Base-by-base conservation (phyloP, 768 basidiomycete species). In the Neoboletus subvelutipes region DNA sequence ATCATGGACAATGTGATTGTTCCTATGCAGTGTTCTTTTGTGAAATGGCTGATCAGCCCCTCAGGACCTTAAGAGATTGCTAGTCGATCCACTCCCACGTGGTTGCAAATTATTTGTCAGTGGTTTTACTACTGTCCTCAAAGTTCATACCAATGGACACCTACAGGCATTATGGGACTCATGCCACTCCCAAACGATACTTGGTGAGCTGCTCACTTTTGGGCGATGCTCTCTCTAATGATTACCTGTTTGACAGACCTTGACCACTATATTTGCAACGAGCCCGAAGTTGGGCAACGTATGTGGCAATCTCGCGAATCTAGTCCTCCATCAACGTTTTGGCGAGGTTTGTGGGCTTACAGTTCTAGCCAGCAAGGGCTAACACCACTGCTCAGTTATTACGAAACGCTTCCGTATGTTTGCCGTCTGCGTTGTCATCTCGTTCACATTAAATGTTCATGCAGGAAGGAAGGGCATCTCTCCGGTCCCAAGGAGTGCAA, bases 21-120 rank as follows among this genome's bases (percentile, higher is more conserved):
- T 33, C 12, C 17, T 17, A 17, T n/a, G 1, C 20, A 71, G 65
- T 69, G 72, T 4, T 64, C 76, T 11, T 75, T 77, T 51, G 75
- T 76, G 59, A 71, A 75, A 76, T 5, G 12, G 13, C 41, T 60
- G 34, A 57, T 41, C 6, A 33, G 18, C 11, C 17, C 33, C 15
- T 45, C 33, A 71, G 69, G 61, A 56, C 18, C 61, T 71, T 4
- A 71, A 56, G 50, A 58, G 57, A 47, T 58, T 56, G 55, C 52
- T 71, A 15, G 60, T 71, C 13, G n/a, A 63, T 6, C 64, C 66
- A 39, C 64, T 71, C 29, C 68, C 69, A n/a, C 29, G 0, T n/a
- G 71, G 66, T 4, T 65, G 66, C 52, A 66, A 59, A 53, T 31
- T 71, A 36, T 71, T 71, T 47, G 69, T 71, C 1, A 17, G 71